phyloP scores from a whole-genome alignment of 495 filamentous ascomycete genomes.

The Cercophora newfieldiana region DNA sequence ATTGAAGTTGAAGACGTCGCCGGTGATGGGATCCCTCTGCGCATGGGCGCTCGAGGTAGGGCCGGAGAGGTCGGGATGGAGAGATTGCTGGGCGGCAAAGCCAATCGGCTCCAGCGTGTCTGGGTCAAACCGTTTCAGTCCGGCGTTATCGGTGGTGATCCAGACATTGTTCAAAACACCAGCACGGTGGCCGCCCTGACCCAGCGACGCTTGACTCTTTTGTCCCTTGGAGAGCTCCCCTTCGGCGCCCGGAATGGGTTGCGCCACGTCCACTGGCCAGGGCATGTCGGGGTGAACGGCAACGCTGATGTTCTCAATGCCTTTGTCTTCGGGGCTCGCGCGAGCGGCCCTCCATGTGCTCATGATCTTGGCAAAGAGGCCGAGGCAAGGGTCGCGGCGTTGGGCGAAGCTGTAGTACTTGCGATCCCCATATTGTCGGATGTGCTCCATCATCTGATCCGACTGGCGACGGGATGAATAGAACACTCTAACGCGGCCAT shows the following conservation, averaged over 20 bases:
- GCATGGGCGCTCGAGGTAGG: slow-evolving; percentile 66
- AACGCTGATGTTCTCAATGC: slow-evolving; percentile 57
- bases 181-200: slow-evolving; percentile 16
- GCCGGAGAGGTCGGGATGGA: slow-evolving; percentile 68
- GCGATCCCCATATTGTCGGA: slow-evolving; percentile 52
- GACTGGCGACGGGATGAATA: slow-evolving; percentile 69
- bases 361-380: slow-evolving; percentile 65
- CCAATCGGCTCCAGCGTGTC: slow-evolving; percentile 70
- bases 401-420: slow-evolving; percentile 59
- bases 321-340: slow-evolving; percentile 11
- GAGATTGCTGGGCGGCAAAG: slow-evolving; percentile 51
- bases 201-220: neutral
- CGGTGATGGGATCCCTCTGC: slow-evolving; percentile 65
- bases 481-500: slow-evolving; percentile 46
- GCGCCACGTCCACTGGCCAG: slow-evolving; percentile 46
- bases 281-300: slow-evolving; percentile 57
- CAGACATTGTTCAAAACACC: slow-evolving; percentile 51
- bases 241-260: neutral
- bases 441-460: slow-evolving; percentile 56
- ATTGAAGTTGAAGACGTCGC: slow-evolving; percentile 78
- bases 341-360: slow-evolving; percentile 42
- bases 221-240: neutral
- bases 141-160: slow-evolving; percentile 59
- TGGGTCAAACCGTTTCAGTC: slow-evolving; percentile 62
- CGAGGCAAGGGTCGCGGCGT: slow-evolving; percentile 66